Percentiles rank a stretch among this genome's conserved stretches.
These are phyloP conservation scores for Erigeron canadensis DNA, from an alignment of 129 eudicot species.

Conservation along the genomic window DNA sequence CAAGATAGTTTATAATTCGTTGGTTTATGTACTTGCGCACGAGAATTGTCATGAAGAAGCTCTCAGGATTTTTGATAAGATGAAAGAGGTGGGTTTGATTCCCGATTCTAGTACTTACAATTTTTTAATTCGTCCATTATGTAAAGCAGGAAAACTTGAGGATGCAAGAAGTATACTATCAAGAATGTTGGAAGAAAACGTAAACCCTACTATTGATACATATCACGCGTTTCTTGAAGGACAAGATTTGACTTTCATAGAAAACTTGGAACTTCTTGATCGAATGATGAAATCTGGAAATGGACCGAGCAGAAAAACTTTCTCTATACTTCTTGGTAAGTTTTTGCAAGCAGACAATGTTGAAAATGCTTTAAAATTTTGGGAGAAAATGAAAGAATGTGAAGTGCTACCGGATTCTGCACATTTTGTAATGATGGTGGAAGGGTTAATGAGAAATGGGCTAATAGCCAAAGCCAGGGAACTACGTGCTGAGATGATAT, in stretches of 20 bases:
- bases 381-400: constrained; percentile 66
- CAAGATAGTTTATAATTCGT: constrained; percentile 65
- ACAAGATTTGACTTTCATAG: constrained; percentile 45
- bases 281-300: constrained; percentile 62
- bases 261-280: constrained; percentile 54
- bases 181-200: constrained; percentile 59
- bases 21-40: constrained; percentile 55
- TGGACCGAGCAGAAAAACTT: constrained; percentile 59
- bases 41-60: constrained; percentile 84
- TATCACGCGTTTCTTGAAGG: constrained; percentile 70
- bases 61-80: constrained; percentile 48
- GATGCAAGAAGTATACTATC: constrained; percentile 68
- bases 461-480: constrained; percentile 61
- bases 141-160: constrained; percentile 51
- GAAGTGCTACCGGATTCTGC: constrained; percentile 48
- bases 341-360: constrained; percentile 49
- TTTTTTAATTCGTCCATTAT: constrained; percentile 60
- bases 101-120: constrained; percentile 67
- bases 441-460: constrained; percentile 58
- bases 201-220: constrained; percentile 59
- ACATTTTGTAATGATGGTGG: constrained; percentile 57
- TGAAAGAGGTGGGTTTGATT: constrained; percentile 51
- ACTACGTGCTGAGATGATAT: constrained; percentile 56
- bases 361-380: constrained; percentile 64
- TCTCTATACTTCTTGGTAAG: constrained; percentile 45